Conservation (phyloP, 192 early-diverging fungal species). For the Jimgerdemannia lactiflua region DNA sequence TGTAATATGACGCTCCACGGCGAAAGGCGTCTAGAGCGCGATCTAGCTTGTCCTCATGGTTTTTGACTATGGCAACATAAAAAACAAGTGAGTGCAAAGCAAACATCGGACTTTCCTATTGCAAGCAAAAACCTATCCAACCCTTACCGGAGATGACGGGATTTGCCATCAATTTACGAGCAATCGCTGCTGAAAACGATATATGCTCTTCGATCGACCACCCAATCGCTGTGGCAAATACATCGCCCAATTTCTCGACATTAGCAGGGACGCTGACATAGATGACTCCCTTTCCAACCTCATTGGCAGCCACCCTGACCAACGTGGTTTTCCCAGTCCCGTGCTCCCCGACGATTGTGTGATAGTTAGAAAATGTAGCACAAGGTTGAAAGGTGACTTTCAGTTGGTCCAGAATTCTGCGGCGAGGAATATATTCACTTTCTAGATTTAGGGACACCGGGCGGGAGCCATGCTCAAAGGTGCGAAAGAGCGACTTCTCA, state of each 20-base stretch:
- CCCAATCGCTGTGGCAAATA: neutral
- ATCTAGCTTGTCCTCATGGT: neutral
- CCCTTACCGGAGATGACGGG: neutral
- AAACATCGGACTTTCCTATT: neutral
- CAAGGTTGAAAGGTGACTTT: conserved; percentile 8
- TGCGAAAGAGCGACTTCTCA: too few species aligned
- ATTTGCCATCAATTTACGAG: neutral
- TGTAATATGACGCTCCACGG: conserved; percentile 8
- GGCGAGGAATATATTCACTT: conserved; percentile 8
- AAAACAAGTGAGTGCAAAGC: neutral
- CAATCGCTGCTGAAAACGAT: neutral
- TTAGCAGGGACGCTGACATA: neutral
- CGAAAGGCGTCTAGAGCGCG: conserved; percentile 7
- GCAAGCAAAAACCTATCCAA: neutral
- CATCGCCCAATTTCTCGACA: neutral
- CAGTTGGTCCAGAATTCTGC: neutral
- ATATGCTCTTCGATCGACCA: neutral
- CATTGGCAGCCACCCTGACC: neutral
- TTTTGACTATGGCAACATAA: neutral
- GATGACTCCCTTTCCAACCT: neutral
- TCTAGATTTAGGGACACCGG: neutral
- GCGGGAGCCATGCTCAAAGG: conserved; percentile 5
- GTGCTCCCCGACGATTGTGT: neutral
- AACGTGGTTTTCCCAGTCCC: neutral
- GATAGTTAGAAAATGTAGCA: too few species aligned